Conservation (phyloP, 495 filamentous ascomycete genomes). For the Penicillium herquei region DNA sequence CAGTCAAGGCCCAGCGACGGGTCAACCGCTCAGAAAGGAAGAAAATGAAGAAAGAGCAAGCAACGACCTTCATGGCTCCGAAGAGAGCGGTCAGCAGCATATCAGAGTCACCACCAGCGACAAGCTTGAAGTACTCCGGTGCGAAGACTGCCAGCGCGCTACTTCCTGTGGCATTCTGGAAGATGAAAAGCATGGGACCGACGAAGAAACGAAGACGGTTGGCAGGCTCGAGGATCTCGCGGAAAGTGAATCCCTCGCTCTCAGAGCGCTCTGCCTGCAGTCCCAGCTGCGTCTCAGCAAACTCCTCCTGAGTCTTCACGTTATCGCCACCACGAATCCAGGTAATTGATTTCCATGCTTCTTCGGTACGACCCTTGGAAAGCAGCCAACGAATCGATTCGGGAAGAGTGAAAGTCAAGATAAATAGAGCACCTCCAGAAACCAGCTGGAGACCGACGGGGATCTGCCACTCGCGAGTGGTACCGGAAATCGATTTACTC, state of each 20-base stretch:
- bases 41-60: conserved; percentile 35
- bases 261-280: conserved; percentile 41
- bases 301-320: conserved; percentile 40
- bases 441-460: conserved; percentile 52
- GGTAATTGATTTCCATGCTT: conserved; percentile 43
- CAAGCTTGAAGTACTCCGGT: conserved; percentile 40
- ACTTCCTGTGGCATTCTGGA: conserved; percentile 25
- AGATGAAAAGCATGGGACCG: conserved; percentile 19
- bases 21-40: conserved; percentile 39
- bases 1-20: conserved; percentile 33
- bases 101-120: conserved; percentile 30
- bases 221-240: conserved; percentile 39
- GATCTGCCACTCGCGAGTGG: conserved; percentile 52
- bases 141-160: conserved; percentile 29
- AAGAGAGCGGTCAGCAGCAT: conserved; percentile 43
- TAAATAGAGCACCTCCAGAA: conserved; percentile 45
- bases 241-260: conserved; percentile 36
- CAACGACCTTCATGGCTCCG: conserved; percentile 39
- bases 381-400: conserved; percentile 55
- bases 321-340: conserved; percentile 48
- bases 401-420: conserved; percentile 45
- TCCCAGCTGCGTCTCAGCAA: conserved; percentile 42
- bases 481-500: conserved; percentile 56
- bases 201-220: conserved; percentile 39
- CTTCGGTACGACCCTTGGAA: conserved; percentile 37